Percentiles rank a stretch among this genome's conserved stretches.
Evolutionary conservation across 768 basidiomycete species (phyloP).

Genomic region (Tubosaeta brunneosetosa): DNA sequence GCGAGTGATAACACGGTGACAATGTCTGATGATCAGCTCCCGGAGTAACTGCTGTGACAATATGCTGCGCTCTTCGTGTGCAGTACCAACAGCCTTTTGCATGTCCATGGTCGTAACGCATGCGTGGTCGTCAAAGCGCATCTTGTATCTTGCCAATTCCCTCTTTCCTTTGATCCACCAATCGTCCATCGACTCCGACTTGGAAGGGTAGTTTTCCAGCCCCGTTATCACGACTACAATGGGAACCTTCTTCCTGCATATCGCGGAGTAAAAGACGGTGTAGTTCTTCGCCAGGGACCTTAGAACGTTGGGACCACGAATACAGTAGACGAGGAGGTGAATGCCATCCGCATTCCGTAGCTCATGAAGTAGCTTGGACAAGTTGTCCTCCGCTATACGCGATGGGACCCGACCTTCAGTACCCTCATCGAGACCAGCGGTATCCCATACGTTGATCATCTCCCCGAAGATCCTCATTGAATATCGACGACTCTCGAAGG

Average conservation of each 20-base stretch:
- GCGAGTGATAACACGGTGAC: slow-evolving; percentile 14
- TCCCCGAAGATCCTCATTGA: slow-evolving; percentile 13
- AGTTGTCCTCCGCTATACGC: slow-evolving; percentile 23
- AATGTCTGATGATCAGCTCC: slow-evolving; percentile 19
- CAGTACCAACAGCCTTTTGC: slow-evolving; percentile 9
- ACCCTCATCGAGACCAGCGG: slow-evolving; percentile 29
- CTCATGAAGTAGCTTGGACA: slow-evolving; percentile 28
- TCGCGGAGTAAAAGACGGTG: slow-evolving; percentile 26
- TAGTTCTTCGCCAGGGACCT: slow-evolving; percentile 29
- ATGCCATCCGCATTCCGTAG: slow-evolving; percentile 28
- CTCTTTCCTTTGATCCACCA: slow-evolving; percentile 40
- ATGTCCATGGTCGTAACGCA: slow-evolving; percentile 37
- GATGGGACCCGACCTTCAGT: slow-evolving; percentile 22
- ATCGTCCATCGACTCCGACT: slow-evolving; percentile 21
- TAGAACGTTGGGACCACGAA: slow-evolving; percentile 28
- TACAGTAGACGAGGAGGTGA: slow-evolving; percentile 31
- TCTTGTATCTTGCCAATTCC: slow-evolving; percentile 30
- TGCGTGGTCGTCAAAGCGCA: slow-evolving; percentile 37
- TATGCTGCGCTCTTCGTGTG: slow-evolving; percentile 14
- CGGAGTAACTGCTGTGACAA: slow-evolving; percentile 21
- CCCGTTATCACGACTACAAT: slow-evolving; percentile 31
- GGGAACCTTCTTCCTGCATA: slow-evolving; percentile 30
- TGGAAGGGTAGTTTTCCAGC: slow-evolving; percentile 29
- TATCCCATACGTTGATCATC: slow-evolving; percentile 28
- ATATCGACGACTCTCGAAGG: slow-evolving; percentile 30